phyloP scores from a whole-genome alignment of 2,329 filamentous ascomycete species.

The Colletotrichum brevisporum region DNA sequence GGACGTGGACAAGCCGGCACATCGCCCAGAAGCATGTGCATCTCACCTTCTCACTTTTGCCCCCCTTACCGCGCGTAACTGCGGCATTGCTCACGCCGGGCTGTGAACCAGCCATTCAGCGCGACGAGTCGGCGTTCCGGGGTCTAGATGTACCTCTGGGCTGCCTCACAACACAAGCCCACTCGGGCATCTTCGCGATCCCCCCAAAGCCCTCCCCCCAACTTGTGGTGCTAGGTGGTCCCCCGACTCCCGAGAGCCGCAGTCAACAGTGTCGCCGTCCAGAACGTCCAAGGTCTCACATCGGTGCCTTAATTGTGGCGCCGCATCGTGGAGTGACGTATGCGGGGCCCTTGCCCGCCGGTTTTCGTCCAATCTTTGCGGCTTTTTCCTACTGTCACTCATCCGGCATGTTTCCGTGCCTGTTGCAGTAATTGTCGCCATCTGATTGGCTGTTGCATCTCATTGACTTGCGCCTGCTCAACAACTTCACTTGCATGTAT shows the following conservation, averaged over 20 bases:
- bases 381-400: slow-evolving; percentile 7
- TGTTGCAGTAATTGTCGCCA: slow-evolving; percentile 14
- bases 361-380: slow-evolving; percentile 10
- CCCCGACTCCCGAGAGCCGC: slow-evolving; percentile 13
- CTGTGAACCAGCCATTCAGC: neutral
- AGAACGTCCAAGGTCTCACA: neutral
- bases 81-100: slow-evolving; percentile 22
- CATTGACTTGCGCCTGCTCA: neutral
- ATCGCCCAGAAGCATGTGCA: slow-evolving; percentile 35
- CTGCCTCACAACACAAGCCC: slow-evolving; percentile 29
- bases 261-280: neutral
- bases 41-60: slow-evolving; percentile 10
- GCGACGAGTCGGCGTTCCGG: neutral
- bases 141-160: slow-evolving; percentile 15
- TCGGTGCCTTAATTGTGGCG: slow-evolving; percentile 18
- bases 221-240: slow-evolving; percentile 1
- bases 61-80: slow-evolving; percentile 6
- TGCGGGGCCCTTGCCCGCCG: slow-evolving; percentile 28
- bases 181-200: neutral
- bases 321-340: slow-evolving; percentile 36
- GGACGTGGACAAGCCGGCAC: slow-evolving; percentile 10
- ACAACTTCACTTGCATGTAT: slow-evolving; percentile 60
- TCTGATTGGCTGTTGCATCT: slow-evolving; percentile 27
- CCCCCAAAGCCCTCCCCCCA: too few species aligned
- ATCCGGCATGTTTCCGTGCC: slow-evolving; percentile 10